Base-by-base conservation (phyloP, 305 asterid genomes). In the Solanum hybrid region DNA sequence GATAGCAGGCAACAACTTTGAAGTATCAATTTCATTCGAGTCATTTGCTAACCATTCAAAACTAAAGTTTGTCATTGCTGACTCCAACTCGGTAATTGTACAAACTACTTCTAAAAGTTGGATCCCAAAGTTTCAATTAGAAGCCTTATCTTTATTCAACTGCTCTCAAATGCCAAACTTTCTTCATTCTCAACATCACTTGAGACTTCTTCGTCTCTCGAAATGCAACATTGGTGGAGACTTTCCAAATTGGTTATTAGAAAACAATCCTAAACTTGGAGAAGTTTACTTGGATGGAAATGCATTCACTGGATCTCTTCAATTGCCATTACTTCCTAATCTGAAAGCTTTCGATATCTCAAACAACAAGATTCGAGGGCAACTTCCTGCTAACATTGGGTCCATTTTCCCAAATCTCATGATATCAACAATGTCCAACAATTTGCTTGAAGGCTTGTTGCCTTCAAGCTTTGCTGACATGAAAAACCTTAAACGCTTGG, bases 191-290 rank as follows among this genome's bases (percentile, higher is more conserved):
- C 90, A 89, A 71, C 87, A 71, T 28, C 75, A 67, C 33, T 37
- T 89, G 46, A 39, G 71, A 40, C 31, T 64, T 67, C 40, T 89
- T 28, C 11, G 61, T 28, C 67, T 89, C 36, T 26, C 88, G 4
- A 10, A 37, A 24, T 61, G 86, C 28, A 89, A 14, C 40, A 57
- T 89, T 22, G 88, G 87, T 51, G 34, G 42, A 80, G 35, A 64
- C 61, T 89, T 89, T 37, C 90, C 90, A 81, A 81, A 69, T 82
- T 89, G 90, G 90, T 28, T 89, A 79, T n/a, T 89, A 37, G 73
- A 89, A 73, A 81, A 89, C 83, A 89, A 89, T 85, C 16, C 90
- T 16, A 67, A 29, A 20, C 90, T 89, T 80, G 22, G 4, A 24
- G 67, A 11, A 16, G 37, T 64, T 61, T 39, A 10, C 31, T 35